A percentile compares a stretch with the other conserved stretches of the same genome.
Evolutionary conservation across 1,284 basidiomycete genomes (phyloP).

Genomic region (Butyriboletus appendiculatus): DNA sequence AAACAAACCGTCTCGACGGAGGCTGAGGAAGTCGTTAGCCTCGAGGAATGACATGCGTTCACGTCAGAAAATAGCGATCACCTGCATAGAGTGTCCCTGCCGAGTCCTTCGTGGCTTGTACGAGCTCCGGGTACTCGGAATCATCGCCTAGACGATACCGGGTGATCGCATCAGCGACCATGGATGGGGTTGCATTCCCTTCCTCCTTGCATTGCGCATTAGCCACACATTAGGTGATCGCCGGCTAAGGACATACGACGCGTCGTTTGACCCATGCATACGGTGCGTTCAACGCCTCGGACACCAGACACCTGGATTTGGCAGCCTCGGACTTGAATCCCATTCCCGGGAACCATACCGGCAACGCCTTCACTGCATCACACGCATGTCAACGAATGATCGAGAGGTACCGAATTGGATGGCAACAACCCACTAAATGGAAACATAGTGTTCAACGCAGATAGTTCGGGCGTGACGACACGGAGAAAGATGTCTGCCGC

Average conservation of each 20-base stretch:
- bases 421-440: constrained; percentile 12
- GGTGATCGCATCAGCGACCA: constrained; percentile 23
- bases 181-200: constrained; percentile 11
- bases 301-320: constrained; percentile 10
- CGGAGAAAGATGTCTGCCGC: constrained; percentile 5
- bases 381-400: not conserved
- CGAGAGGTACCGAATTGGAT: not conserved
- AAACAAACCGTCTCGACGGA: constrained; percentile 23
- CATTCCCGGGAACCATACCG: constrained; percentile 17
- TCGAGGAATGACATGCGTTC: not conserved
- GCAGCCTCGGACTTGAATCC: constrained; percentile 13
- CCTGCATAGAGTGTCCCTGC: constrained; percentile 19
- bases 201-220: constrained; percentile 10
- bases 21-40: constrained; percentile 12
- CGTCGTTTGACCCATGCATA: constrained; percentile 15
- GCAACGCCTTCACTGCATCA: constrained; percentile 9
- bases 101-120: constrained; percentile 12
- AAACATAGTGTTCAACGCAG: constrained; percentile 5
- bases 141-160: constrained; percentile 10
- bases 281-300: constrained; percentile 13
- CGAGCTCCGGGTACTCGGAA: constrained; percentile 7
- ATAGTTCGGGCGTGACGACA: not conserved
- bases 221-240: not conserved
- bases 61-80: constrained; percentile 1
- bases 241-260: constrained; percentile 7